Conservation (phyloP, 139 green algal genomes). For the Chlamydomonas urium region DNA sequence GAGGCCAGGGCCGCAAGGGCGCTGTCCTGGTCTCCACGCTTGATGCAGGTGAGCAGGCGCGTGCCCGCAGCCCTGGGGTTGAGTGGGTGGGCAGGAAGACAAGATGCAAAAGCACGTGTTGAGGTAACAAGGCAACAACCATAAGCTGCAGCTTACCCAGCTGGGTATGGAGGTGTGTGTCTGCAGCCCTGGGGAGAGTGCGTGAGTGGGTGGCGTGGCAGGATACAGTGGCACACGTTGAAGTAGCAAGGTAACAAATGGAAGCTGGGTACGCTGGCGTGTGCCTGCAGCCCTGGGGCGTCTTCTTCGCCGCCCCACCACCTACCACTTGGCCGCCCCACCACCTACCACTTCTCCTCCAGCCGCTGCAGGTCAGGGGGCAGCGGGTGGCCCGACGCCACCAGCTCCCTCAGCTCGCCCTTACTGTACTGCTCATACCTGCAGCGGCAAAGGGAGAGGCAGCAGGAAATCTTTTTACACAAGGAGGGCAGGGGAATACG, state of each 20-base stretch:
- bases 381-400: background rate
- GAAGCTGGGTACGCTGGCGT: no score
- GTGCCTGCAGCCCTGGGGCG: no score
- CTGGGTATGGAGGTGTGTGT: background rate
- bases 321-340: background rate
- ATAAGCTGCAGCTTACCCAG: background rate
- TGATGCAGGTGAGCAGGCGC: background rate
- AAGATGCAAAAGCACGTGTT: no score
- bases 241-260: no score
- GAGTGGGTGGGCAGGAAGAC: no score
- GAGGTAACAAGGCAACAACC: no score
- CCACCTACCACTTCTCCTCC: background rate
- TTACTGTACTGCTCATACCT: constrained; percentile 1
- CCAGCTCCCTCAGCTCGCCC: background rate
- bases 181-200: background rate
- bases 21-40: background rate
- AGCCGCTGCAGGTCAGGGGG: background rate
- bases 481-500: no score
- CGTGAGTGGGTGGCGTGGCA: no score
- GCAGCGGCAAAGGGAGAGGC: no score
- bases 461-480: no score
- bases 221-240: no score
- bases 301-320: background rate
- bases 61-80: background rate
- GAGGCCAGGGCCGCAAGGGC: background rate